These are phyloP conservation scores for Xylariaceae sp. DNA, from an alignment of 2,329 filamentous ascomycete species.

Conservation along the genomic window DNA sequence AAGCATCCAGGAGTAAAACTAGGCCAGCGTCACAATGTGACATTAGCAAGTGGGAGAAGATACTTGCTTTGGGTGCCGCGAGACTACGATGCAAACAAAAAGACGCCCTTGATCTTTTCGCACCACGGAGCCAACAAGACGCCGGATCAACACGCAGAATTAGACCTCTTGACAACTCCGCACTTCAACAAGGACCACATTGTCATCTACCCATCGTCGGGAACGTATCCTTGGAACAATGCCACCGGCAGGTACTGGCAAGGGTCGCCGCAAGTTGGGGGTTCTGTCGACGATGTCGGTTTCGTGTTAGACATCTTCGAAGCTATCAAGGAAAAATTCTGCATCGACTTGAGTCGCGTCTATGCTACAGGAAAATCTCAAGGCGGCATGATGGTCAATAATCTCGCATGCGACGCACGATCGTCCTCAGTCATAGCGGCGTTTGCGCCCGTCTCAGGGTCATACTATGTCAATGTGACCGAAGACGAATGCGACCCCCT, in stretches of 20 bases:
- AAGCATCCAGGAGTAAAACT: not conserved
- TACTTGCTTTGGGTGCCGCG: conserved; percentile 18
- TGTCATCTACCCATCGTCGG: conserved; percentile 18
- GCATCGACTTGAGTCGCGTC: conserved; percentile 24
- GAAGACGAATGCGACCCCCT: conserved; percentile 29
- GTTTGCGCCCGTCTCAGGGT: conserved; percentile 26
- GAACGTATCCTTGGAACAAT: conserved; percentile 4
- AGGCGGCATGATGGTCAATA: conserved; percentile 24
- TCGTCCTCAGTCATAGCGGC: conserved; percentile 23
- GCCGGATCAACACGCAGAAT: conserved; percentile 16
- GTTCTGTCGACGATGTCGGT: conserved; percentile 23
- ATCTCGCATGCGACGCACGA: conserved; percentile 23
- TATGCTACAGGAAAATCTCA: conserved; percentile 29
- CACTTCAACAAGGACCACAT: conserved; percentile 18
- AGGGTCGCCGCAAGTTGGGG: conserved; percentile 16
- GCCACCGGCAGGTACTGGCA: conserved; percentile 13
- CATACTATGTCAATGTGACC: conserved; percentile 24
- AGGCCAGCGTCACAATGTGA: conserved; percentile 1
- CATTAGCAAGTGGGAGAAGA: conserved; percentile 8
- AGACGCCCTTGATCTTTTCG: conserved; percentile 15
- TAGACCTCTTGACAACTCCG: conserved; percentile 17
- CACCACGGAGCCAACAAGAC: conserved; percentile 17
- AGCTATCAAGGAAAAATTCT: conserved; percentile 21
- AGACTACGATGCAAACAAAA: conserved; percentile 6
- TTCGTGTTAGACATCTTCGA: conserved; percentile 26